Evolutionary conservation across 805 yeast species (phyloP).

Genomic region (Yarrowia osloensis): DNA sequence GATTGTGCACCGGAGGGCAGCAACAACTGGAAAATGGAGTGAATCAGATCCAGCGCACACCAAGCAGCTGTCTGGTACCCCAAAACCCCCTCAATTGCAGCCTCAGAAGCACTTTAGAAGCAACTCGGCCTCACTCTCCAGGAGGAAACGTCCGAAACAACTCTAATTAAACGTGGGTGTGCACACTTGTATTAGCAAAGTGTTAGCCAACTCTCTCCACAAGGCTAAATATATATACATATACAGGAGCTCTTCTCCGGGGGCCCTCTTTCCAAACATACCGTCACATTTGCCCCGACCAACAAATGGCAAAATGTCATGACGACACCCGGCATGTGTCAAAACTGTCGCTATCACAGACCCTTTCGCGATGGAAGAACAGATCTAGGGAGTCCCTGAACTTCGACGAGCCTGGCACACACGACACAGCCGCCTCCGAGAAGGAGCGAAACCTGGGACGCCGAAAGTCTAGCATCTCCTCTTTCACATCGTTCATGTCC

Average conservation of each 20-base stretch:
- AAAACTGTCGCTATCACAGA: constrained; percentile 21
- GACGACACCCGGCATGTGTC: constrained; percentile 27
- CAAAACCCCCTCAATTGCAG: neutral
- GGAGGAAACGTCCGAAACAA: constrained; percentile 22
- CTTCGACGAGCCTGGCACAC: neutral
- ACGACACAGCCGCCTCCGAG: neutral
- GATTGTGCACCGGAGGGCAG: neutral
- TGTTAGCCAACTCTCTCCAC: constrained; percentile 22
- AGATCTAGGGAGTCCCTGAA: constrained; percentile 13
- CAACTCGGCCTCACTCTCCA: constrained; percentile 27
- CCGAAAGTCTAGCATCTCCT: constrained; percentile 22
- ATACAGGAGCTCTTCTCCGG: neutral
- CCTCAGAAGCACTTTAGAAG: neutral
- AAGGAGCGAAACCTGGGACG: constrained; percentile 3
- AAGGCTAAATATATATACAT: constrained; percentile 10
- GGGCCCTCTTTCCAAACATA: neutral
- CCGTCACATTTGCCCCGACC: neutral
- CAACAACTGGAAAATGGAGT: neutral
- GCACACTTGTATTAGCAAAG: neutral
- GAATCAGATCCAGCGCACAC: neutral
- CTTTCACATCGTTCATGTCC: constrained; percentile 20
- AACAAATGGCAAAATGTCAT: constrained; percentile 8
- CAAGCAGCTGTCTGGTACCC: neutral
- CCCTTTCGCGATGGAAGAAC: constrained; percentile 27
- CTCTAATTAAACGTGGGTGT: constrained; percentile 12